phyloP scores from a whole-genome alignment of 164 flowering plant genomes.

The Protea cynaroides region DNA sequence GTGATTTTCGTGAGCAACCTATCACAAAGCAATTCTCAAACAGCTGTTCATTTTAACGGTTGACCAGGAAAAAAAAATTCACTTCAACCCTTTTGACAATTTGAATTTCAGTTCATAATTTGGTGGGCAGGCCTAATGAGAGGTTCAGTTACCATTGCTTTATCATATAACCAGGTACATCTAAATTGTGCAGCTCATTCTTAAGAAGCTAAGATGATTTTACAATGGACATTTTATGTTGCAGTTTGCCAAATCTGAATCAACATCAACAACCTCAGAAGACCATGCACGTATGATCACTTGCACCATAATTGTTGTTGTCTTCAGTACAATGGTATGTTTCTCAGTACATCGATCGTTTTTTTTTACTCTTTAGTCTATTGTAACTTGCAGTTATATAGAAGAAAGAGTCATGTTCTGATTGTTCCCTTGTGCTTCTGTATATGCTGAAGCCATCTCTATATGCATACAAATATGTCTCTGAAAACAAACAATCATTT shows the following conservation, averaged over 20 bases:
- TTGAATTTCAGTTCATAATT: constrained; percentile 44
- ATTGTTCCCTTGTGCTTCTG: too few species aligned
- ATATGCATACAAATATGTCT: too few species aligned
- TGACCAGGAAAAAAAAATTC: too few species aligned
- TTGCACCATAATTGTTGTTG: constrained; percentile 56
- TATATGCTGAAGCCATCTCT: too few species aligned
- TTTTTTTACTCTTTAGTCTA: neutral
- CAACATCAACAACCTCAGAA: constrained; percentile 13
- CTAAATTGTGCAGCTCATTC: neutral
- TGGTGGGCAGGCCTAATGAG: constrained; percentile 93
- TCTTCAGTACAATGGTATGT: constrained; percentile 71
- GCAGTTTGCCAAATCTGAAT: constrained; percentile 41
- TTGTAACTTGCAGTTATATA: too few species aligned
- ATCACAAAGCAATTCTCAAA: neutral
- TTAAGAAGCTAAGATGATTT: neutral
- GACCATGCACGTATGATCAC: constrained; percentile 52
- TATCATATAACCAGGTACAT: constrained; percentile 54
- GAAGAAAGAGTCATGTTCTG: too few species aligned
- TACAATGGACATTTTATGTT: neutral
- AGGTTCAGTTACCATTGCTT: constrained; percentile 78
- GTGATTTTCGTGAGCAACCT: constrained; percentile 13
- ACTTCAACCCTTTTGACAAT: neutral
- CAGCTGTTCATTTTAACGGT: neutral
- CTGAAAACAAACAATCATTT: too few species aligned
- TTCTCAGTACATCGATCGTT: neutral